Percentiles rank a stretch among this genome's conserved stretches.
Conservation (phyloP, 345 rosid genomes). For the Litchi chinensis region DNA sequence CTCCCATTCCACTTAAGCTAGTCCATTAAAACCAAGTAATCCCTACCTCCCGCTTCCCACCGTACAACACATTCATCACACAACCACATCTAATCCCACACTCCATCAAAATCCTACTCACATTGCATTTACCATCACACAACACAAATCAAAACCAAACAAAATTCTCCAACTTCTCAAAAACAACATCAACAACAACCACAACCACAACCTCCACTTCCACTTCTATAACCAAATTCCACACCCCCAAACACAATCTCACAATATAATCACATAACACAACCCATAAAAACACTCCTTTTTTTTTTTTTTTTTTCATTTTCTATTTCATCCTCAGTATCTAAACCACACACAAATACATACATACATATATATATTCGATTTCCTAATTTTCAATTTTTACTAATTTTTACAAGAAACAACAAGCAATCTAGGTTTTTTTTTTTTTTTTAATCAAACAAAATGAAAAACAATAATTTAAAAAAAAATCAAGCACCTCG, state of each 20-base stretch:
- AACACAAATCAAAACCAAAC: neutral
- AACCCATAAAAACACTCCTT: neutral
- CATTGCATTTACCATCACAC: neutral
- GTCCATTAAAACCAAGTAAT: neutral
- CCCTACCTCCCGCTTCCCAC: neutral
- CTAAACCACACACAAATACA: no score
- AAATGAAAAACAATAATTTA: neutral
- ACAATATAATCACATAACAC: neutral
- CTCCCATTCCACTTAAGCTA: neutral
- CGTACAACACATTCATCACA: neutral
- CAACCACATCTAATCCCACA: neutral
- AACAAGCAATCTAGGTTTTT: constrained; percentile 12
- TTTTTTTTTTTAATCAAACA: neutral
- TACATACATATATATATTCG: neutral
- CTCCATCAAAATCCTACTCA: neutral
- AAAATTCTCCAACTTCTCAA: neutral
- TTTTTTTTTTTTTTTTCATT: no score
- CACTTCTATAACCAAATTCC: neutral
- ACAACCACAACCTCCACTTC: constrained; percentile 6
- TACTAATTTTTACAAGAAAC: neutral
- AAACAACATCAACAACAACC: neutral
- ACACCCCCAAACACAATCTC: neutral
- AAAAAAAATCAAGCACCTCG: constrained; percentile 45
- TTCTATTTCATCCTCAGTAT: no score
- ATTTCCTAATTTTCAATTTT: neutral